phyloP scores from a whole-genome alignment of 2,329 filamentous ascomycete genomes.

The Helminthosporium solani region DNA sequence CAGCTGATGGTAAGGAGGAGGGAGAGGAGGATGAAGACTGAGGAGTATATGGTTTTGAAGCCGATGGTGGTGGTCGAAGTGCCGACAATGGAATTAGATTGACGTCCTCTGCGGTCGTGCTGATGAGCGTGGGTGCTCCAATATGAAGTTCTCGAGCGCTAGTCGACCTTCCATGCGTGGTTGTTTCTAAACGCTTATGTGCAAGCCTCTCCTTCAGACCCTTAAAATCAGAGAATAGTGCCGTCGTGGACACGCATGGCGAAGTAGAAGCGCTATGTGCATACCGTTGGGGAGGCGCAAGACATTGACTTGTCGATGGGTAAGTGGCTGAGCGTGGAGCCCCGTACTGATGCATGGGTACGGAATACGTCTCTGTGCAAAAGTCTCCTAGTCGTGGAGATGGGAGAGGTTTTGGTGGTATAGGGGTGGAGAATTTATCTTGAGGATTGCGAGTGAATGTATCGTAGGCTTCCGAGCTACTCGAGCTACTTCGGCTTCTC shows the following conservation, averaged over 20 bases:
- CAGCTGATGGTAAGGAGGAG: slow-evolving; percentile 15
- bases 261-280: slow-evolving; percentile 36
- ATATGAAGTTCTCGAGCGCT: slow-evolving; percentile 33
- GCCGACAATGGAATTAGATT: slow-evolving; percentile 38
- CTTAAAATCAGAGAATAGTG: slow-evolving; percentile 35
- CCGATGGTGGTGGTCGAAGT: slow-evolving; percentile 15
- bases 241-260: slow-evolving; percentile 25
- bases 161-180: slow-evolving; percentile 20
- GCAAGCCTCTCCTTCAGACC: slow-evolving; percentile 34
- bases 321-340: slow-evolving; percentile 33
- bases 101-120: slow-evolving; percentile 33
- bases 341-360: slow-evolving; percentile 21
- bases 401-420: slow-evolving; percentile 48
- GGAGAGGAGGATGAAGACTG: slow-evolving; percentile 13
- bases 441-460: slow-evolving; percentile 75
- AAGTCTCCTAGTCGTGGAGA: slow-evolving; percentile 20
- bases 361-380: slow-evolving; percentile 19
- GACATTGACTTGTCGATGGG: slow-evolving; percentile 21
- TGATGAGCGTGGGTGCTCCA: slow-evolving; percentile 34
- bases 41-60: slow-evolving; percentile 13
- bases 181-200: slow-evolving; percentile 28
- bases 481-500: slow-evolving; percentile 65
- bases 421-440: slow-evolving; percentile 72
- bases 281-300: slow-evolving; percentile 28
- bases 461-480: slow-evolving; percentile 66